Base-by-base conservation (phyloP, 257 asterid genomes). In the Datura wrightii region DNA sequence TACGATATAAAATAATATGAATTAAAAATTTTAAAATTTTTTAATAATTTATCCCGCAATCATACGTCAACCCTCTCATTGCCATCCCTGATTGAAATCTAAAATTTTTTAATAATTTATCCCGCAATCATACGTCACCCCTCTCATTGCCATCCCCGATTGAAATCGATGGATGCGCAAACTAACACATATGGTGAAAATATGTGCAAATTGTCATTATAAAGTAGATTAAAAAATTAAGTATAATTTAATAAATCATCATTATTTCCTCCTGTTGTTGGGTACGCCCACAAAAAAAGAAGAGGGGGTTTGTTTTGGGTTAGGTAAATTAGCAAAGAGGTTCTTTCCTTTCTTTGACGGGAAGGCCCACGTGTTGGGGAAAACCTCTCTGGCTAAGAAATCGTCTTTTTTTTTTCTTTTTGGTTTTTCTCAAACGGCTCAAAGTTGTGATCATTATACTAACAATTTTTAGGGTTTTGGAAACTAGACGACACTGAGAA, bases 371-470 rank as follows among this genome's bases (percentile, higher is more conserved):
- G 86, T 84, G 87, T 42, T 80, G 1, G 15, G 85, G 82, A 19
- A 83, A 86, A 88, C 89, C 90, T 84, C 79, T 42, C 72, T 53
- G 31, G 85, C 90, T 88, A 88, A 86, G 90, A 66, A 84, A 88
- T 82, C 87, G 15, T 72, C 31, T 24, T 24, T 24, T 39, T 2
- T 39, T 39, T 39, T 39, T 39, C 2, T 39, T 39, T 39, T 39
- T 24, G 31, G 31, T 67, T 56, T 11, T 8, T 2, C 58, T 19
- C 34, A 67, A 41, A 44, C 42, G 74, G 71, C 60, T 14, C 19
- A 48, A 79, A 83, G 62, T 67, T 16, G 6, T 18, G 14, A 41
- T 56, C 62, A 44, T 14, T 85, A 44, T 62, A 50, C 7, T 24
- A 54, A 36, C 50, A 2, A 8, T 41, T 36, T 39, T 13, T n/a